A percentile compares a stretch with the other conserved stretches of the same genome.
phyloP scores from a whole-genome alignment of 805 yeast genomes.

The Millerago galiae region DNA sequence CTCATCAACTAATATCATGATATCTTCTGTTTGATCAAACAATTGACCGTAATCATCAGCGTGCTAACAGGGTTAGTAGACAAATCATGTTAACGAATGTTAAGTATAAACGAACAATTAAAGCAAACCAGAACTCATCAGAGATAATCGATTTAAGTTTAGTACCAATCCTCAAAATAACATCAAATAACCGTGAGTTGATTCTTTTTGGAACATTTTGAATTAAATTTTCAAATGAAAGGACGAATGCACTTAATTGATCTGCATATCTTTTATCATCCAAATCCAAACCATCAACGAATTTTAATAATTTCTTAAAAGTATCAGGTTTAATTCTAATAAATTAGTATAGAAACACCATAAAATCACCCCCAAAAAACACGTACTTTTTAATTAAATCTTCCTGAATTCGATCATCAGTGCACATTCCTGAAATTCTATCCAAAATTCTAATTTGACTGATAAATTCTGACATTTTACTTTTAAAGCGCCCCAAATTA shows the following conservation, averaged over 20 bases:
- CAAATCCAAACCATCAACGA: not conserved
- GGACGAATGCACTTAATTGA: conserved; percentile 1
- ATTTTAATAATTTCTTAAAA: not conserved
- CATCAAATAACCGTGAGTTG: conserved; percentile 14
- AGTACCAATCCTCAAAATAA: conserved; percentile 20
- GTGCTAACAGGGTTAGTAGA: conserved; percentile 1
- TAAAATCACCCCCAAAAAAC: too few species aligned
- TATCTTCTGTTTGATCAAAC: conserved; percentile 13
- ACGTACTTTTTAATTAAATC: not conserved
- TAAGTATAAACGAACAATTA: conserved; percentile 11
- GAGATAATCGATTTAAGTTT: conserved; percentile 10
- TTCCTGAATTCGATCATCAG: not conserved
- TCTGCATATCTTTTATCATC: not conserved
- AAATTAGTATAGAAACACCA: not conserved
- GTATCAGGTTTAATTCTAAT: not conserved
- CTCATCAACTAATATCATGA: conserved; percentile 9
- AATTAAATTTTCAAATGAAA: conserved; percentile 10
- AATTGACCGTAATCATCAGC: conserved; percentile 15
- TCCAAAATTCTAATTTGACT: not conserved
- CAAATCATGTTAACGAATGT: too few species aligned
- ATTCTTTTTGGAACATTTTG: conserved; percentile 9
- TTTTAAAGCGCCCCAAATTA: not conserved
- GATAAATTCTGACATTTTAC: not conserved
- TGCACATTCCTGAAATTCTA: not conserved
- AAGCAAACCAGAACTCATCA: conserved; percentile 20